Percentiles rank a stretch among this genome's conserved stretches.
These are phyloP conservation scores for Dryadomyces quercivorus DNA, from an alignment of 2,329 filamentous ascomycete species.

Conservation along the genomic window DNA sequence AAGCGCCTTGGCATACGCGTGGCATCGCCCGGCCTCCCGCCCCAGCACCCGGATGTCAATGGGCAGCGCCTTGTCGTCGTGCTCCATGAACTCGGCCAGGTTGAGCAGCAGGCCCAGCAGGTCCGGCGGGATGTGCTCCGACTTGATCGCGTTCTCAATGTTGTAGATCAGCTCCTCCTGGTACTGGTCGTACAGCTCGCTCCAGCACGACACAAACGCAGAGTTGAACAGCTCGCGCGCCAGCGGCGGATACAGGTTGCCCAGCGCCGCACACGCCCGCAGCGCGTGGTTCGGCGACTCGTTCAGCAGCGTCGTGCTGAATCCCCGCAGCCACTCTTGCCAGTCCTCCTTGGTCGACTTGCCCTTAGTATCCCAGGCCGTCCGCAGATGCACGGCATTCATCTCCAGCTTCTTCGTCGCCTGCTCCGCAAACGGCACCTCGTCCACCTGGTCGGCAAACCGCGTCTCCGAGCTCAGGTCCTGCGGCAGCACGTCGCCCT, in stretches of 20 bases:
- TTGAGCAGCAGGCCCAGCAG: slow-evolving; percentile 90
- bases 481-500: slow-evolving; percentile 88
- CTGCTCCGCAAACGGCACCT: slow-evolving; percentile 70
- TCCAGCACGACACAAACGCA: slow-evolving; percentile 98
- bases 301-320: slow-evolving; percentile 87
- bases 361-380: slow-evolving; percentile 91
- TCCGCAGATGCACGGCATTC: slow-evolving; percentile 94
- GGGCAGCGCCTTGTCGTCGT: slow-evolving; percentile 94
- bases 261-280: slow-evolving; percentile 81
- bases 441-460: slow-evolving; percentile 67
- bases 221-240: slow-evolving; percentile 96
- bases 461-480: slow-evolving; percentile 80
- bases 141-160: slow-evolving; percentile 90
- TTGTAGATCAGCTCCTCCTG: slow-evolving; percentile 93
- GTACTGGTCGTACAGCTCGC: slow-evolving; percentile 90
- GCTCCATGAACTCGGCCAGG: slow-evolving; percentile 98
- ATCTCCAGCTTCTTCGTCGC: slow-evolving; percentile 90
- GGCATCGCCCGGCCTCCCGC: slow-evolving; percentile 88
- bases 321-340: slow-evolving; percentile 96
- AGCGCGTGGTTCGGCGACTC: slow-evolving; percentile 95
- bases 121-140: slow-evolving; percentile 90
- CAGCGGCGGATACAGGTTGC: slow-evolving; percentile 81
- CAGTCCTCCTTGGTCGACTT: slow-evolving; percentile 98
- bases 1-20: slow-evolving; percentile 94
- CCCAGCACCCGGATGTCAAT: slow-evolving; percentile 95